Evolutionary conservation across 2,329 filamentous ascomycete genomes (phyloP), one percentile per base, ranked within the genome.

Genomic region (Ophiostoma novo-ulmi): DNA sequence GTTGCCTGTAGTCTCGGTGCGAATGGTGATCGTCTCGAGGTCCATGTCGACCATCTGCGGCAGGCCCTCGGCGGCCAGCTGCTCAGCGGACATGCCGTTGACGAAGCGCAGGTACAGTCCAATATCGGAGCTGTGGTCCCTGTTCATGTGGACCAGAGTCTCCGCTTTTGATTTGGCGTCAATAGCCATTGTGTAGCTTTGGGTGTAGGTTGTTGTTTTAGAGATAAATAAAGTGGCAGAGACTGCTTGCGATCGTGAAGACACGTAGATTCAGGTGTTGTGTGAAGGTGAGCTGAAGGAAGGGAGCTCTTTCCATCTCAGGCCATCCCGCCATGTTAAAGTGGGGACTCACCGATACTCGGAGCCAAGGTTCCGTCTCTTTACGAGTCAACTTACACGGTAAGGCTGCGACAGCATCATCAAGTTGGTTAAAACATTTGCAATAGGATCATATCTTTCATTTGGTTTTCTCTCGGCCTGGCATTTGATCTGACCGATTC

Each of bases 131-230:
- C 85, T 82, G 81, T 97, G 94, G 79, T 94, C 91, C 63, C 83
- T 82, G 81, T 97, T 97, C 92, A 97, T 95, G 82, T 97, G 94
- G 44, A 83, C 83, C 77, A 94, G 86, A 78, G 93, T 77, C 71
- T 73, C 72, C 55, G 74, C 70, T 64, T 76, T 77, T 41, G 76
- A 74, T 48, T 74, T 73, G 67, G 71, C 70, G 71, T 75, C 74
- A 41, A 73, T 67, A 2, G 67, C 26, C 71, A 72, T 72, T n/a
- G 58, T 52, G 55, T 26, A 22, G n/a, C 11, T 20, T 64, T n/a
- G 48, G 22, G 10, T 55, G 10, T 5, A 11, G 1, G 52, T 48
- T 14, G 44, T 14, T 17, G 20, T n/a, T 5, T 31, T 31, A 4
- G 3, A 31, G 3, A 31, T 31, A 31, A 31, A 31, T 31, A 31